phyloP scores from a whole-genome alignment of 805 yeast species.

The Pichia ethanolica region DNA sequence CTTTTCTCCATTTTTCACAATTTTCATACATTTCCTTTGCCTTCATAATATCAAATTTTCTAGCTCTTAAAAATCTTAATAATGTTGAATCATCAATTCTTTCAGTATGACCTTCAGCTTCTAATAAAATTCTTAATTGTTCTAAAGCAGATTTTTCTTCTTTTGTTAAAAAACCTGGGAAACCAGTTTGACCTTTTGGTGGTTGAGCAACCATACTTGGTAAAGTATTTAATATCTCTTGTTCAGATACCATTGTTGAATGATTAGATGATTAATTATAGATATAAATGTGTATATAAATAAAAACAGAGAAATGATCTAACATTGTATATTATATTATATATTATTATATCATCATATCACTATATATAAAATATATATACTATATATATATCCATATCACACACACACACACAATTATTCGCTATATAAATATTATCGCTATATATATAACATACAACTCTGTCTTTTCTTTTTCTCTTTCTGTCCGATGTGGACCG shows the following conservation, averaged over 20 bases:
- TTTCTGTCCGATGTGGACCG: too few species aligned
- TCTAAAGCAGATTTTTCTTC: slow-evolving; percentile 57
- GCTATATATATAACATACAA: too few species aligned
- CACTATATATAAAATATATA: too few species aligned
- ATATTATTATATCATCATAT: too few species aligned
- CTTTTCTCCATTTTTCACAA: slow-evolving; percentile 90
- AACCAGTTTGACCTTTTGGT: slow-evolving; percentile 52
- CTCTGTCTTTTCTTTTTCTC: too few species aligned
- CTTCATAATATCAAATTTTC: slow-evolving; percentile 80
- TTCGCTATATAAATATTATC: too few species aligned
- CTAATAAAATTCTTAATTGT: slow-evolving; percentile 50
- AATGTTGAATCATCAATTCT: slow-evolving; percentile 84
- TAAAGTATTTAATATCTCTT: slow-evolving; percentile 22
- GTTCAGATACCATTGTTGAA: slow-evolving; percentile 13
- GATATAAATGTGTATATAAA: too few species aligned
- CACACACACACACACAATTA: too few species aligned
- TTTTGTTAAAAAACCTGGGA: slow-evolving; percentile 70
- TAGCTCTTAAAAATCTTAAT: slow-evolving; percentile 84
- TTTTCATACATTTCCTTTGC: slow-evolving; percentile 76
- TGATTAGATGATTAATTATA: too few species aligned
- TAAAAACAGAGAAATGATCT: too few species aligned
- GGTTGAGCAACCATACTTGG: slow-evolving; percentile 50
- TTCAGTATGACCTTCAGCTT: slow-evolving; percentile 58
- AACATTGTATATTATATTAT: too few species aligned
- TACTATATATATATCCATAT: too few species aligned